Percentiles rank a stretch among this genome's conserved stretches.
These are phyloP conservation scores for Stereocaulon alpinum DNA, from an alignment of 495 filamentous ascomycete species.

Conservation along the genomic window DNA sequence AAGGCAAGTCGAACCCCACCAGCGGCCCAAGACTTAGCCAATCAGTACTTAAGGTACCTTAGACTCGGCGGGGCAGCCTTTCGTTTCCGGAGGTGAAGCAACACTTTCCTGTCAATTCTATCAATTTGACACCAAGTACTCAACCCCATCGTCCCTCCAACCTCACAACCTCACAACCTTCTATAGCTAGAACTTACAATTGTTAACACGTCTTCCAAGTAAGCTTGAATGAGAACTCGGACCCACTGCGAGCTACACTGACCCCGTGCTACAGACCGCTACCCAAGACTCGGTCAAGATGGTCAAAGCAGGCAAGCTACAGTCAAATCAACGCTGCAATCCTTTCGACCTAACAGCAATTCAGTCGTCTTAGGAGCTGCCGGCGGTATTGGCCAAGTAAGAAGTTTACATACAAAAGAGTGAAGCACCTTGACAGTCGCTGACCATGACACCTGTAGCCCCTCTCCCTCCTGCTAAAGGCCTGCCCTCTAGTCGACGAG, in stretches of 20 bases:
- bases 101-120: background rate
- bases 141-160: too few relatives aligned
- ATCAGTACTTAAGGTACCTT: too few relatives aligned
- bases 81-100: background rate
- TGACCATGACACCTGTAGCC: slow-evolving; percentile 48
- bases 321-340: background rate
- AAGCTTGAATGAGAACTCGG: background rate
- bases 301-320: slow-evolving; percentile 74
- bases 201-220: background rate
- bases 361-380: slow-evolving; percentile 90
- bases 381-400: slow-evolving; percentile 96
- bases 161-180: background rate
- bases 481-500: slow-evolving; percentile 73
- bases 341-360: slow-evolving; percentile 26
- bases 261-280: background rate
- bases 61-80: slow-evolving; percentile 1
- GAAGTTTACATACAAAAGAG: slow-evolving; percentile 8
- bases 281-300: slow-evolving; percentile 41
- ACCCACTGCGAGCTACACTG: background rate
- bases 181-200: too few relatives aligned
- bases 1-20: background rate
- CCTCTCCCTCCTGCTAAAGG: slow-evolving; percentile 88
- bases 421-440: background rate
- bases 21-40: background rate
- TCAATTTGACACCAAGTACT: too few relatives aligned